These are phyloP conservation scores for Spirogloea muscicola DNA, from an alignment of 139 green algal genomes.

Conservation along the genomic window DNA sequence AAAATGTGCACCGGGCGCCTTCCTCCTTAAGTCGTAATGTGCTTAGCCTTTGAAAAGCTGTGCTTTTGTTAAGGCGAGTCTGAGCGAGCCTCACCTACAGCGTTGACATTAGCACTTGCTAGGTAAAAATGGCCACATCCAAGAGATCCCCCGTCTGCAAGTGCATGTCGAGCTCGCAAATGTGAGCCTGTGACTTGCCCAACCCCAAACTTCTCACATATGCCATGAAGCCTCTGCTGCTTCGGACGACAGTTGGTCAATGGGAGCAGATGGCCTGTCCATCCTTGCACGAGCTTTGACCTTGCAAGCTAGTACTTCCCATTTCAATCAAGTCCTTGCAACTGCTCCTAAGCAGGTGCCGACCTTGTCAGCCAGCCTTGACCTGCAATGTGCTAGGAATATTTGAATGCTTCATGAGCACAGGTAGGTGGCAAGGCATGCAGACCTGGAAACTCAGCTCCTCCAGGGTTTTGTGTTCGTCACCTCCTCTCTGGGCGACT, in stretches of 20 bases:
- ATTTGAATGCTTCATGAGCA: background rate
- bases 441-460: constrained; percentile 74
- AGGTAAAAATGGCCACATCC: constrained; percentile 72
- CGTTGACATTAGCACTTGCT: too few relatives aligned
- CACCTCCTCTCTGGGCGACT: constrained; percentile 41
- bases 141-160: constrained; percentile 72
- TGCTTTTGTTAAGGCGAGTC: too few relatives aligned
- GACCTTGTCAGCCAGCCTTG: background rate
- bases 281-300: too few relatives aligned
- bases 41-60: too few relatives aligned
- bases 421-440: background rate
- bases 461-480: constrained; percentile 77
- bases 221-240: too few relatives aligned
- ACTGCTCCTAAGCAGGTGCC: background rate
- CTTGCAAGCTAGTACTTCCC: too few relatives aligned
- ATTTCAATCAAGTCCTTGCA: too few relatives aligned
- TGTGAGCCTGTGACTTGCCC: background rate
- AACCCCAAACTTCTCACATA: constrained; percentile 10
- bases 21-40: too few relatives aligned
- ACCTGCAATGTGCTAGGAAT: background rate
- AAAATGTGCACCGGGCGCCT: too few relatives aligned
- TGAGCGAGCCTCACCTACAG: too few relatives aligned
- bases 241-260: too few relatives aligned
- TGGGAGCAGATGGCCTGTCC: too few relatives aligned
- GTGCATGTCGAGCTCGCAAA: background rate